A percentile compares a stretch with the other conserved stretches of the same genome.
Conservation (phyloP, 1,284 basidiomycete species). For the Coniferiporia sulphurascens region DNA sequence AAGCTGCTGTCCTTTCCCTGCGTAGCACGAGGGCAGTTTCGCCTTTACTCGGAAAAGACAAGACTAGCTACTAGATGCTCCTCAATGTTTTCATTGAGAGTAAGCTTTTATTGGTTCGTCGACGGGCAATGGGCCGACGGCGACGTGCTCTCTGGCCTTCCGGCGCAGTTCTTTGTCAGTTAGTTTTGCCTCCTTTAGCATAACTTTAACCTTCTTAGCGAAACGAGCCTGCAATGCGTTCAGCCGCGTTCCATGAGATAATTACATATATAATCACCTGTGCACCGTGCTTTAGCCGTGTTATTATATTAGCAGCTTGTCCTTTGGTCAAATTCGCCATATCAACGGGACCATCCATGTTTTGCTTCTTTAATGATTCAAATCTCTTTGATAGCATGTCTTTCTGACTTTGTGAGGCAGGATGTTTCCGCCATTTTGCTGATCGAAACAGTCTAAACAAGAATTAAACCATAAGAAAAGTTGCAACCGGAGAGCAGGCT, state of each 20-base stretch:
- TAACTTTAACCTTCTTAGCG: conserved; percentile 29
- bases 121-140: conserved; percentile 48
- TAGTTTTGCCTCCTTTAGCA: conserved; percentile 31
- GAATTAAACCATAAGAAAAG: conserved; percentile 19
- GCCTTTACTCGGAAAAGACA: conserved; percentile 37
- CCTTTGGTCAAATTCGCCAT: conserved; percentile 62
- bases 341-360: conserved; percentile 16
- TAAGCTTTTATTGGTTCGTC: not conserved
- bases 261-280: conserved; percentile 38
- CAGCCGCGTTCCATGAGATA: not conserved
- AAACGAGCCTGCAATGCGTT: not conserved
- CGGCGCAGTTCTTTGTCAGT: conserved; percentile 44
- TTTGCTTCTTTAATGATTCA: conserved; percentile 29
- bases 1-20: conserved; percentile 61
- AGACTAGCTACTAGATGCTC: not conserved
- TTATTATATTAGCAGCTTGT: conserved; percentile 73
- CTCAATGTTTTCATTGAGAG: not conserved
- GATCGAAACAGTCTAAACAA: conserved; percentile 45
- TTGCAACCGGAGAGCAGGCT: not conserved
- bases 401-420: conserved; percentile 66
- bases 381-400: conserved; percentile 57
- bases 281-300: conserved; percentile 73
- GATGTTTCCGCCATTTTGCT: conserved; percentile 69
- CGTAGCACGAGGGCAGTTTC: conserved; percentile 63
- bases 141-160: conserved; percentile 48